phyloP scores from a whole-genome alignment of 257 asterid species.

The Lithospermum erythrorhizon region DNA sequence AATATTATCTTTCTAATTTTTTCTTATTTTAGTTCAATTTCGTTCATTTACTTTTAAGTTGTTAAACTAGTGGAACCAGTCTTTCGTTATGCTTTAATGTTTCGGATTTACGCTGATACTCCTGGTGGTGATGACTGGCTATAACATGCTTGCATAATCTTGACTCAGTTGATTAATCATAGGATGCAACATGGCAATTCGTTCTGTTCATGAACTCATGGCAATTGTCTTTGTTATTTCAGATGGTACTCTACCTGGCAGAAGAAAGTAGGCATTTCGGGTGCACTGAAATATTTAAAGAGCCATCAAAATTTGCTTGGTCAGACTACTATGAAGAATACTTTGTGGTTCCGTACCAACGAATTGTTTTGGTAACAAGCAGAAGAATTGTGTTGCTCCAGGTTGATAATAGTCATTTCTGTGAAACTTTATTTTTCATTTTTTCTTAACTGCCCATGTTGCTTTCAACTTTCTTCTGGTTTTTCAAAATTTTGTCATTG shows the following conservation, averaged over 20 bases:
- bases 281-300: slow-evolving; percentile 92
- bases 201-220: not conserved
- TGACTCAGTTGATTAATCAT: not conserved
- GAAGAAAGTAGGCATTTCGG: slow-evolving; percentile 94
- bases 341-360: slow-evolving; percentile 73
- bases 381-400: slow-evolving; percentile 81
- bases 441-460: not conserved
- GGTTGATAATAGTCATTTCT: slow-evolving; percentile 30
- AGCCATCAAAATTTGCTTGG: slow-evolving; percentile 96
- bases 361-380: slow-evolving; percentile 81
- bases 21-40: not conserved
- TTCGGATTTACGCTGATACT: too few relatives aligned
- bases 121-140: not conserved
- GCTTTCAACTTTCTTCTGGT: not conserved
- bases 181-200: not conserved
- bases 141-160: not conserved
- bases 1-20: not conserved
- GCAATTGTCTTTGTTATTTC: slow-evolving; percentile 13
- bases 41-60: too few relatives aligned
- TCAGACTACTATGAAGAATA: slow-evolving; percentile 80
- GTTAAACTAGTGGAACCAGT: too few relatives aligned
- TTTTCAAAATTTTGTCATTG: slow-evolving; percentile 7
- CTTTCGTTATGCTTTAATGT: too few relatives aligned
- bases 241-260: slow-evolving; percentile 88
- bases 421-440: not conserved